These are phyloP conservation scores for Scutellaria baicalensis DNA, from an alignment of 257 asterid species.

Conservation along the genomic window DNA sequence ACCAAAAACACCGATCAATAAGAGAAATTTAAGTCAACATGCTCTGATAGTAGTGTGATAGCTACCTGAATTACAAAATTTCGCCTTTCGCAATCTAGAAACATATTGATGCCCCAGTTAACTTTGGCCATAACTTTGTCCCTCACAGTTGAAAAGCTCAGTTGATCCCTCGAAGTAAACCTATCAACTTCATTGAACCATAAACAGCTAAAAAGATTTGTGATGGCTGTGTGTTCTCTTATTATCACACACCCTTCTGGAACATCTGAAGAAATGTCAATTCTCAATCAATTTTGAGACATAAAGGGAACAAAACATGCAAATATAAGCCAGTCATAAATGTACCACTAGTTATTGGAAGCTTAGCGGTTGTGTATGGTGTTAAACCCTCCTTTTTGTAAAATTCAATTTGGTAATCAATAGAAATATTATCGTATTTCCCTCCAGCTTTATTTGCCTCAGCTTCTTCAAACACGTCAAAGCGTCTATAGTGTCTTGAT, in stretches of 20 bases:
- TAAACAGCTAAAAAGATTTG: constrained; percentile 87
- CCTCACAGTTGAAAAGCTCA: constrained; percentile 95
- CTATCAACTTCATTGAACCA: constrained; percentile 99
- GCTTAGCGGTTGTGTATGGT: constrained; percentile 70
- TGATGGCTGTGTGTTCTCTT: constrained; percentile 80
- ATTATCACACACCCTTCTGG: constrained; percentile 95
- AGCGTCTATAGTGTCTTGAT: constrained; percentile 83
- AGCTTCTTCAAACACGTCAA: constrained; percentile 92
- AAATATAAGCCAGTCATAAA: constrained; percentile 3
- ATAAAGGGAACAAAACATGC: constrained; percentile 6
- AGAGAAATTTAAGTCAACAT: background rate
- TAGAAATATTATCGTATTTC: constrained; percentile 68
- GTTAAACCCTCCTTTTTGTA: constrained; percentile 85
- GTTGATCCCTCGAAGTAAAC: constrained; percentile 90
- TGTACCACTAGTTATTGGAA: constrained; percentile 93
- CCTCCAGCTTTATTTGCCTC: constrained; percentile 94
- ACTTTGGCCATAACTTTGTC: constrained; percentile 64
- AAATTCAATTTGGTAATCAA: constrained; percentile 74
- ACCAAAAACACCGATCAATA: constrained; percentile 1
- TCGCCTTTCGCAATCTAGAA: constrained; percentile 92
- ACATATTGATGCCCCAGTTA: constrained; percentile 75
- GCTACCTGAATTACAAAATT: constrained; percentile 86
- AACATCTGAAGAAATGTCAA: constrained; percentile 67
- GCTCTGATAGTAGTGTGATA: background rate
- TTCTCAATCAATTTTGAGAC: constrained; percentile 5